Percentiles rank a stretch among this genome's conserved stretches.
Conservation (phyloP, 1,139 yeast genomes). For the Suhomyces maxii region DNA sequence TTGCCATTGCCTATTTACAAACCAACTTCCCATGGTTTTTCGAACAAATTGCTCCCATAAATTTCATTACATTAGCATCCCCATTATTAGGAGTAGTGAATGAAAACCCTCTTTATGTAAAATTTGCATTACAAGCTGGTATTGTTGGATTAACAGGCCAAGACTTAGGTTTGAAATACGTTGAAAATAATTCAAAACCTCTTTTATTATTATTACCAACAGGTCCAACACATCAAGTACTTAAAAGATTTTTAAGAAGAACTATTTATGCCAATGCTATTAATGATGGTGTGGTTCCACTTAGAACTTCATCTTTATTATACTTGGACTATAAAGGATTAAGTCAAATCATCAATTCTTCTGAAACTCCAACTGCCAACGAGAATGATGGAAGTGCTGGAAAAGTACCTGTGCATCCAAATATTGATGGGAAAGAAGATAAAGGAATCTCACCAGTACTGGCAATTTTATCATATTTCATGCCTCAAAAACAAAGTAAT, state of each 20-base stretch:
- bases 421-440: slow-evolving; percentile 4
- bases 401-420: slow-evolving; percentile 6
- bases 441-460: slow-evolving; percentile 39
- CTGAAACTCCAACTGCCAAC: slow-evolving; percentile 7
- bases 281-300: slow-evolving; percentile 93
- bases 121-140: slow-evolving; percentile 82
- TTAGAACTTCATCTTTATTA: slow-evolving; percentile 76
- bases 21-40: slow-evolving; percentile 75
- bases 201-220: slow-evolving; percentile 72
- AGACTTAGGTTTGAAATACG: slow-evolving; percentile 67
- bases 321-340: slow-evolving; percentile 60
- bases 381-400: slow-evolving; percentile 4
- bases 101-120: slow-evolving; percentile 87
- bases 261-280: slow-evolving; percentile 77
- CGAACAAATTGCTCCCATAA: slow-evolving; percentile 63
- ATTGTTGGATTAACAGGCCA: slow-evolving; percentile 93
- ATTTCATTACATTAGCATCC: slow-evolving; percentile 81
- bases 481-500: slow-evolving; percentile 44
- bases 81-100: slow-evolving; percentile 83
- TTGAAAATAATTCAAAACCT: slow-evolving; percentile 52
- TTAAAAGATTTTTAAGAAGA: slow-evolving; percentile 64
- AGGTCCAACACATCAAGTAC: slow-evolving; percentile 72
- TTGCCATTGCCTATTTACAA: slow-evolving; percentile 81
- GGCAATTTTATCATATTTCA: slow-evolving; percentile 44
- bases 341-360: slow-evolving; percentile 16